Percentiles rank a stretch among this genome's conserved stretches.
Evolutionary conservation across 345 rosid genomes (phyloP).

Genomic region (Salix exigua): DNA sequence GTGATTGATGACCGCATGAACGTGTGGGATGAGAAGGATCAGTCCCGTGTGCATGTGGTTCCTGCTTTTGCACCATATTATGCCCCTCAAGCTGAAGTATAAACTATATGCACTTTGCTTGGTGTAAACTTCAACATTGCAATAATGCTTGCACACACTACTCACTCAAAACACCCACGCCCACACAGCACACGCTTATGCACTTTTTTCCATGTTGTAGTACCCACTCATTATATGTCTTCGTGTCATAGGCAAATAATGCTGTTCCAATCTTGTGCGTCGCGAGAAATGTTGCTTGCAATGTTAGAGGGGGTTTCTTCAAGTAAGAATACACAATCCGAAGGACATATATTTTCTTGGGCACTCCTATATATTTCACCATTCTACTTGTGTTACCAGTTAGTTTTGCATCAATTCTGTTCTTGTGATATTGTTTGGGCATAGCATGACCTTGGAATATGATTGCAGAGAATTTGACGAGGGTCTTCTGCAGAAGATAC

Average conservation of each 20-base stretch:
- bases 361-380: neutral
- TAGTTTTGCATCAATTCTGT: constrained; percentile 9
- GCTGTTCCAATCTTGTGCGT: constrained; percentile 78
- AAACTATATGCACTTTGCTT: constrained; percentile 18
- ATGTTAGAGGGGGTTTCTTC: constrained; percentile 94
- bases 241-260: constrained; percentile 58
- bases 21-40: constrained; percentile 99
- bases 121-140: constrained; percentile 18
- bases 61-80: constrained; percentile 97
- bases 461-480: constrained; percentile 88
- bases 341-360: neutral
- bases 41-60: constrained; percentile 93
- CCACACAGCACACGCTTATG: neutral
- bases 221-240: constrained; percentile 21
- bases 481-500: constrained; percentile 68
- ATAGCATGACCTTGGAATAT: constrained; percentile 21
- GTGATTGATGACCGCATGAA: constrained; percentile 95
- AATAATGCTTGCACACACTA: neutral
- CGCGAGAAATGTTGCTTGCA: constrained; percentile 96
- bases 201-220: constrained; percentile 2
- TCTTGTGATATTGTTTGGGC: constrained; percentile 17
- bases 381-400: constrained; percentile 4
- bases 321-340: constrained; percentile 47
- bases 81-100: constrained; percentile 98
- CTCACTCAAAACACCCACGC: neutral